These are phyloP conservation scores for Cyclospora cayetanensis DNA, from an alignment of 169 alveolate species.

Conservation along the genomic window DNA sequence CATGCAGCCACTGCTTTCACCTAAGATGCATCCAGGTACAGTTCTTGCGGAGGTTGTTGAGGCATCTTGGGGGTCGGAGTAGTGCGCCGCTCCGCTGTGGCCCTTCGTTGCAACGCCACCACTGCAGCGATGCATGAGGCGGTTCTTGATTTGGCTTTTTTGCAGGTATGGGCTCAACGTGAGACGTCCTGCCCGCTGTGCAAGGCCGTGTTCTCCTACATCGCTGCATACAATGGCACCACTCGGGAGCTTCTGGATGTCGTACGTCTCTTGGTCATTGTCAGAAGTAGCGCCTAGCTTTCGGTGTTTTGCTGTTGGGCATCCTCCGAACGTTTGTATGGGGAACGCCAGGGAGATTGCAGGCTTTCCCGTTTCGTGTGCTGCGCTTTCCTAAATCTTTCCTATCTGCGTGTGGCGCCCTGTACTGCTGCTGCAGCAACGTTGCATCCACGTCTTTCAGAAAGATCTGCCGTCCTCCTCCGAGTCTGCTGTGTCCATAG, in stretches of 20 bases:
- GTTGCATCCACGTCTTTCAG: slow-evolving; percentile 30
- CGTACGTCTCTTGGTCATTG: slow-evolving; percentile 1
- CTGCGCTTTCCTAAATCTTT: neutral
- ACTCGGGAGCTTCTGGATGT: slow-evolving; percentile 58
- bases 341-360: too few relatives aligned
- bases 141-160: neutral
- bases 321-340: too few relatives aligned
- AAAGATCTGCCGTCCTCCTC: slow-evolving; percentile 37
- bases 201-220: slow-evolving; percentile 63
- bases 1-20: slow-evolving; percentile 51
- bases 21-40: slow-evolving; percentile 24
- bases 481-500: slow-evolving; percentile 19
- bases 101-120: neutral
- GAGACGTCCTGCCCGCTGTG: slow-evolving; percentile 74
- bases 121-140: neutral
- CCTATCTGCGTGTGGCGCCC: neutral
- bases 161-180: slow-evolving; percentile 70
- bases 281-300: too few relatives aligned
- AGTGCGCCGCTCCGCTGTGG: neutral
- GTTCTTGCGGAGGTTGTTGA: neutral
- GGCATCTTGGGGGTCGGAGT: too few relatives aligned
- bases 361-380: neutral
- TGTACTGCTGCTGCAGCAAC: slow-evolving; percentile 26
- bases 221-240: slow-evolving; percentile 63
- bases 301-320: too few relatives aligned